Conservation (phyloP, 495 filamentous ascomycete species). For the Penicillium dipodomyicola region DNA sequence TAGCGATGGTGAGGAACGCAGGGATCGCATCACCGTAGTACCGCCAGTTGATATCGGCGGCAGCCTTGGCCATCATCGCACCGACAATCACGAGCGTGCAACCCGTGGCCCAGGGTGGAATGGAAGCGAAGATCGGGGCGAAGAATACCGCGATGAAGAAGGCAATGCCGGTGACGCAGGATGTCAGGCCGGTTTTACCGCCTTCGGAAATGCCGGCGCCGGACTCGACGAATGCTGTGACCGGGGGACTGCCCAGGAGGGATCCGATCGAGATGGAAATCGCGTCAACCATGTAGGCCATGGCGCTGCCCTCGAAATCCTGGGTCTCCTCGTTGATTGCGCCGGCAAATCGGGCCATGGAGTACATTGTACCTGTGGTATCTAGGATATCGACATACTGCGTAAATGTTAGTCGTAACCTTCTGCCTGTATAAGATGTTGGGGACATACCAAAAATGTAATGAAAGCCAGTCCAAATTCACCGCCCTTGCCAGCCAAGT, state of each 20-base stretch:
- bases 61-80: constrained; percentile 73
- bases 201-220: constrained; percentile 84
- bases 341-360: constrained; percentile 75
- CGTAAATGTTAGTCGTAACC: constrained; percentile 1
- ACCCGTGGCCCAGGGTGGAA: constrained; percentile 81
- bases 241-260: constrained; percentile 69
- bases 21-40: constrained; percentile 77
- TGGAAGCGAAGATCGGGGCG: constrained; percentile 80
- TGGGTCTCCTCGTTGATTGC: constrained; percentile 69
- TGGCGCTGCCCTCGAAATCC: constrained; percentile 75
- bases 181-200: constrained; percentile 76
- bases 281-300: constrained; percentile 78
- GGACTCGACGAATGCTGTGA: constrained; percentile 80
- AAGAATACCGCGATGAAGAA: constrained; percentile 88
- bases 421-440: neutral
- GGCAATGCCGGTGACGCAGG: constrained; percentile 70
- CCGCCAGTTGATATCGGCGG: constrained; percentile 78
- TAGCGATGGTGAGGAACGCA: constrained; percentile 73
- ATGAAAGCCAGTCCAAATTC: constrained; percentile 77
- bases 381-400: constrained; percentile 83
- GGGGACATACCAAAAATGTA: constrained; percentile 55
- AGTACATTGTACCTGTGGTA: constrained; percentile 73
- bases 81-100: constrained; percentile 79
- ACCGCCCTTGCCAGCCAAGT: constrained; percentile 57
- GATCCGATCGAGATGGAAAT: constrained; percentile 74